Evolutionary conservation across 2,329 filamentous ascomycete species (phyloP), one percentile per base, ranked within the genome.

Genomic region (Leptographium procerum): DNA sequence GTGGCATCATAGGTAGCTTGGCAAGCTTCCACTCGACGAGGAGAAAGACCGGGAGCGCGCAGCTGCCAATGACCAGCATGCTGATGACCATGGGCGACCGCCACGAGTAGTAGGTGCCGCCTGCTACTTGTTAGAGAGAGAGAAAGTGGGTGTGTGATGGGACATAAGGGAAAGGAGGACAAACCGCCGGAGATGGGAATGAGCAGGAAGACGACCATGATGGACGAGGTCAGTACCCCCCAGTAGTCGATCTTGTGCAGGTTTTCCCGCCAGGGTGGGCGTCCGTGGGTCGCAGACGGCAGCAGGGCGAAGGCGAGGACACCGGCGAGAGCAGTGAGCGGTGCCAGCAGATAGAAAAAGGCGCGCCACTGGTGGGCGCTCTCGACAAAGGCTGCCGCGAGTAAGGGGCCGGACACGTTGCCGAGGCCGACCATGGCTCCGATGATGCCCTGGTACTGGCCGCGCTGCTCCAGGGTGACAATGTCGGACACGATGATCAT

Each of bases 401-500:
- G 91, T 63, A 0, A 87, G 86, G 4, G 28, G 29, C 54, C 28
- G 43, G 24, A 22, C 29, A 28, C n/a, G n/a, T n/a, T n/a, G n/a
- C n/a, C n/a, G n/a, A n/a, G n/a, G n/a, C n/a, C n/a, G 28, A 56
- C 52, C 8, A 22, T 28, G 52, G 34, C 16, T 11, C n/a, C n/a
- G n/a, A 53, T 7, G 34, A 54, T 40, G 52, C 52, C 52, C 52
- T 54, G 52, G 33, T 43, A 54, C 16, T 24, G 13, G 52, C 82
- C 82, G 62, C 82, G 72, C 62, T 83, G 75, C 64, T 82, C 74
- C 3, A 85, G 70, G 0, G 79, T 80, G 0, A 83, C 80, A 7
- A 85, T 71, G 65, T 85, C 82, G 9, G 75, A 80, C 1, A 84
- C 77, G 55, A 85, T 82, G 63, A 85, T 84, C 77, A 83, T 83